Evolutionary conservation across 495 filamentous ascomycete genomes (phyloP).

Genomic region (Penicillium crystallinum): DNA sequence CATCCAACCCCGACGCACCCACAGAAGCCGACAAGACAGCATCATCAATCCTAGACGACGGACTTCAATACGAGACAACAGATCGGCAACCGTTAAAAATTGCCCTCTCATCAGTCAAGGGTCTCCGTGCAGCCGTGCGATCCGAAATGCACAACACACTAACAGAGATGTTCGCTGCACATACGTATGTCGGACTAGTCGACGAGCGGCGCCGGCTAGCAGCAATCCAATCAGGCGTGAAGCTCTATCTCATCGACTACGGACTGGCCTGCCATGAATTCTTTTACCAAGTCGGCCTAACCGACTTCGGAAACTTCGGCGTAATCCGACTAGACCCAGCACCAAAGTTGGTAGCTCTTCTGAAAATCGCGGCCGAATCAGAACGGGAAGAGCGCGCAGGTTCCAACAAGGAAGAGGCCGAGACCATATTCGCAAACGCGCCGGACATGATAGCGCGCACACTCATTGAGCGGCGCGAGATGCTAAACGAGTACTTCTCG

Average conservation of each 20-base stretch:
- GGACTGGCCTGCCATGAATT: constrained; percentile 82
- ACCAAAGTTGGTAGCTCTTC: constrained; percentile 62
- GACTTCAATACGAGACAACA: constrained; percentile 63
- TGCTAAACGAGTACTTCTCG: constrained; percentile 91
- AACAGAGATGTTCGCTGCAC: constrained; percentile 82
- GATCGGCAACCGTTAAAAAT: constrained; percentile 64
- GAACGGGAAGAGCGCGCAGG: constrained; percentile 40
- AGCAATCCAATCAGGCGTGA: constrained; percentile 89
- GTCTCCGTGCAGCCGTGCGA: constrained; percentile 74
- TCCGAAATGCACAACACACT: constrained; percentile 83
- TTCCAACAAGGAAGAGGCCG: constrained; percentile 36
- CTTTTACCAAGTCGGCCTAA: constrained; percentile 95
- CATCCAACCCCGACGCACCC: constrained; percentile 12
- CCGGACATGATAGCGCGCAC: constrained; percentile 55
- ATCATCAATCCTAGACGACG: constrained; percentile 33
- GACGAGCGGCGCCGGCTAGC: constrained; percentile 82
- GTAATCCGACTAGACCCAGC: constrained; percentile 73
- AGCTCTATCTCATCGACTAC: constrained; percentile 92
- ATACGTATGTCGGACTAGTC: constrained; percentile 91
- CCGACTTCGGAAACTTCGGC: constrained; percentile 95
- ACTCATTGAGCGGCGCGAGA: constrained; percentile 70
- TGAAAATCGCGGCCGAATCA: constrained; percentile 66
- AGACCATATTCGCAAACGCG: constrained; percentile 62
- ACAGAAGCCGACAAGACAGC: constrained; percentile 15
- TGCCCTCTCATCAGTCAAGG: constrained; percentile 73